Base-by-base conservation (phyloP, 78 protist genomes). In the Protostelium mycophagum region DNA sequence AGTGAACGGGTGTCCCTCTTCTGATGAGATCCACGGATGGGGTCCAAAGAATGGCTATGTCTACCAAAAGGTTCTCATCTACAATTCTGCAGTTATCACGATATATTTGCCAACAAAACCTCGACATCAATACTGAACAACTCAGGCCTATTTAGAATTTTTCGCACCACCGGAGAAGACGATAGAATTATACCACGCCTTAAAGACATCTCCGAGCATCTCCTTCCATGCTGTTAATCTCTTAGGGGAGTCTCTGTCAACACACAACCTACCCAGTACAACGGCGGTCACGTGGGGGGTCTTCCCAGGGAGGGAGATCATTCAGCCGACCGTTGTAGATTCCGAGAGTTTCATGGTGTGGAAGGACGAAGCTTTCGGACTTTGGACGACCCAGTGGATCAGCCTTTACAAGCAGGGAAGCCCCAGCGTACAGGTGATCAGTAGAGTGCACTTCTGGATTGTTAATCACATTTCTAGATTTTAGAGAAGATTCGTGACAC, bases 281-380 rank as follows among this genome's bases (percentile, higher is more conserved):
- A 95, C 31, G 29, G 98, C 99, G 0, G 98, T 97, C 51, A 98
- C 99, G 0, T 97, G 98, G 99, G 99, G 99, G 29, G 98, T 97
- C n/a, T 98, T 97, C 96, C 99, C 99, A 0, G 96, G 96, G 23
- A 89, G 85, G 35, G 98, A 97, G 90, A 90, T 98, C 31, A 34
- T 96, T 5, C 99, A 98, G 94, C 99, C 99, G 87, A 97, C 99
- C 1, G 97, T 97, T 28, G 99, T 97, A 5, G 99, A 97, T 38
- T 38, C 91, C 35, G 93, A 38, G 28, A 35, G 94, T 36, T 98
- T 98, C 94, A 10, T n/a, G 84, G 94, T 89, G 63, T 97, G 99
- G 99, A 97, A 94, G 88, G 97, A 93, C 38, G 99, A 98, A 88
- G 98, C 99, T 0, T 97, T 95, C 87, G 95, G 73, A 0, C 93